Conservation (phyloP, 2,329 filamentous ascomycete genomes). For the Aspergillus intermedius region DNA sequence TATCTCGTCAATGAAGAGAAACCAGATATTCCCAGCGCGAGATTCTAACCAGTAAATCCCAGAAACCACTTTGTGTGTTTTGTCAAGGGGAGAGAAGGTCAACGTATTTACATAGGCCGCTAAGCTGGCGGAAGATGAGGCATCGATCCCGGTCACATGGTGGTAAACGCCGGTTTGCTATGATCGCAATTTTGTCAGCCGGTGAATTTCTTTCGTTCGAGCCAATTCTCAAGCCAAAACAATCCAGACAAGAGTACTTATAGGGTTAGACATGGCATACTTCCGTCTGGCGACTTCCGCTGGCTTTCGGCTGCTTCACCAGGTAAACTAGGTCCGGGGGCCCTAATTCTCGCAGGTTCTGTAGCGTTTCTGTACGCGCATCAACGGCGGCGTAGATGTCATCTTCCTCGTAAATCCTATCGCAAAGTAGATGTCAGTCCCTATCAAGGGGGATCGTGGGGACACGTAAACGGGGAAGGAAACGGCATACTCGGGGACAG, state of each 20-base stretch:
- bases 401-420: constrained; percentile 86
- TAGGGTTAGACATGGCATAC: neutral
- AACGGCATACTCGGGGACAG: constrained; percentile 63
- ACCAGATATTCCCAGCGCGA: neutral
- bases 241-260: no score
- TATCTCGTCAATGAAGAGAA: constrained; percentile 10
- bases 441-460: constrained; percentile 10
- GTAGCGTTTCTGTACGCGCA: constrained; percentile 80
- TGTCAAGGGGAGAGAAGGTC: constrained; percentile 80
- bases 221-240: neutral
- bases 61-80: constrained; percentile 82
- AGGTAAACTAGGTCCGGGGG: constrained; percentile 94
- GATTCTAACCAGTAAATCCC: constrained; percentile 77
- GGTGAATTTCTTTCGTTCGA: neutral
- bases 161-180: constrained; percentile 83
- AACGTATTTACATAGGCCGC: constrained; percentile 98
- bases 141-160: constrained; percentile 94
- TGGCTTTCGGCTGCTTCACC: constrained; percentile 65
- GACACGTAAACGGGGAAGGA: constrained; percentile 22
- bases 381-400: constrained; percentile 80
- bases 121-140: constrained; percentile 91
- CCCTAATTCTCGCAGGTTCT: constrained; percentile 81
- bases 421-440: constrained; percentile 15
- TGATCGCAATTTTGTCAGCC: constrained; percentile 3
- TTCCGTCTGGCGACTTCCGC: constrained; percentile 50